phyloP scores from a whole-genome alignment of 139 green algal genomes.

The Nannochloris sp. region DNA sequence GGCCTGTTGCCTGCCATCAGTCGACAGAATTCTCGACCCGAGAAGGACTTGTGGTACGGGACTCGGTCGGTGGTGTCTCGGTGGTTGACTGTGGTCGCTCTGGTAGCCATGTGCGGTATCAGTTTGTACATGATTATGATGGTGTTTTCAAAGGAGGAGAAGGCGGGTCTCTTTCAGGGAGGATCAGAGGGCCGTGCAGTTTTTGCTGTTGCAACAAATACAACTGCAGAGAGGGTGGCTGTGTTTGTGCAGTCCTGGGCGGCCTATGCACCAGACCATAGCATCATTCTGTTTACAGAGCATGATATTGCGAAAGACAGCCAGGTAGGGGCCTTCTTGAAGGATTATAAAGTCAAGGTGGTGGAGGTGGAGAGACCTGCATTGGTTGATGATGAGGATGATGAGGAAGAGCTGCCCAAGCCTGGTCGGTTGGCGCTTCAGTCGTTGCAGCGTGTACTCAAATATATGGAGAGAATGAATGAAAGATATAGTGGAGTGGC shows the following conservation, averaged over 20 bases:
- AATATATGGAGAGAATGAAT: constrained; percentile 3
- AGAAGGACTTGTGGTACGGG: too few species aligned
- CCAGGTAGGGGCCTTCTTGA: background rate
- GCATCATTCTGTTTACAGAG: constrained; percentile 6
- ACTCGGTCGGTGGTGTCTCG: too few species aligned
- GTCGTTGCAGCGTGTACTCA: background rate
- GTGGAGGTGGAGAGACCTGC: background rate
- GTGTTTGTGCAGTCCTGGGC: constrained; percentile 14
- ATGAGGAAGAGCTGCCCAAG: constrained; percentile 1
- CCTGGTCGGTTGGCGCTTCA: background rate
- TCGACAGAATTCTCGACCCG: too few species aligned
- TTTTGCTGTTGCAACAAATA: background rate
- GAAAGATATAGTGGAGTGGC: background rate
- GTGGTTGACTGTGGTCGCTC: too few species aligned
- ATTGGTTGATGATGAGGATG: constrained; percentile 2
- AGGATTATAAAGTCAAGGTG: background rate
- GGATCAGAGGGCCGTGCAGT: background rate
- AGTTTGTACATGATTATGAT: too few species aligned
- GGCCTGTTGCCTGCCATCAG: too few species aligned
- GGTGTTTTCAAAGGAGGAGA: too few species aligned
- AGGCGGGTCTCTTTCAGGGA: too few species aligned
- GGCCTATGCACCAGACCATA: background rate
- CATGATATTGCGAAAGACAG: background rate
- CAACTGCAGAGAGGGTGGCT: constrained; percentile 4
- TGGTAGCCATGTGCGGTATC: too few species aligned